Evolutionary conservation across 2,329 filamentous ascomycete species (phyloP), one percentile per base, ranked within the genome.

Genomic region (Ophiocordyceps camponoti-rufipedis): DNA sequence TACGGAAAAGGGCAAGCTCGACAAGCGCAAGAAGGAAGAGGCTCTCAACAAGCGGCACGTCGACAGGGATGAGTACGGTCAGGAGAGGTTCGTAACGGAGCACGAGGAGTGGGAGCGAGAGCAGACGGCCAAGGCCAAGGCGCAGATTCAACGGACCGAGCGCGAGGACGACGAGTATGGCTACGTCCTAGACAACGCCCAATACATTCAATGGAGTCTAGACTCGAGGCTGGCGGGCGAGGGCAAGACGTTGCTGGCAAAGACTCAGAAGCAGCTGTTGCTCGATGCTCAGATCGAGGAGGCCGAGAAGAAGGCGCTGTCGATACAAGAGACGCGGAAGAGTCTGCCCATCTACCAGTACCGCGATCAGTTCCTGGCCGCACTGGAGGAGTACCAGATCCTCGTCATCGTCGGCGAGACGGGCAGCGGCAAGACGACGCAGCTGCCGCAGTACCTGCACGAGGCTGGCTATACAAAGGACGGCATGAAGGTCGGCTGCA

Each of bases 81-180:
- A 91, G 51, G 89, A 95, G 59, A 82, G 81, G 54, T 93, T 86
- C 54, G 77, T 94, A 47, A 94, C 87, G 0, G 91, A 98, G 59
- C 84, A 94, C 51, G 88, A 98, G 50, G 85, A 94, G 56, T 98
- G 89, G 89, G 91, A 98, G 59, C 69, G 78, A 47, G 89, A 96
- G 58, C 89, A 96, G 63, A 75, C 82, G 1, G 73, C 80, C 47
- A 93, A 93, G 60, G 88, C 86, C 6, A 91, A 89, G 59, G 80
- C 85, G 1, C 87, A 94, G 58, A 86, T 94, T 48, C 72, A 77
- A 52, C 76, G 78, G 45, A 67, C 78, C 0, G 85, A 93, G 56
- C 73, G 80, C 33, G 78, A 83, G 13, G 80, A 88, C 45, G 80
- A 87, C 12, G 81, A 93, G 48, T 98, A 96, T 58, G 85, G 91